Conservation (phyloP, 2,329 filamentous ascomycete genomes). For the Biscogniauxia marginata region DNA sequence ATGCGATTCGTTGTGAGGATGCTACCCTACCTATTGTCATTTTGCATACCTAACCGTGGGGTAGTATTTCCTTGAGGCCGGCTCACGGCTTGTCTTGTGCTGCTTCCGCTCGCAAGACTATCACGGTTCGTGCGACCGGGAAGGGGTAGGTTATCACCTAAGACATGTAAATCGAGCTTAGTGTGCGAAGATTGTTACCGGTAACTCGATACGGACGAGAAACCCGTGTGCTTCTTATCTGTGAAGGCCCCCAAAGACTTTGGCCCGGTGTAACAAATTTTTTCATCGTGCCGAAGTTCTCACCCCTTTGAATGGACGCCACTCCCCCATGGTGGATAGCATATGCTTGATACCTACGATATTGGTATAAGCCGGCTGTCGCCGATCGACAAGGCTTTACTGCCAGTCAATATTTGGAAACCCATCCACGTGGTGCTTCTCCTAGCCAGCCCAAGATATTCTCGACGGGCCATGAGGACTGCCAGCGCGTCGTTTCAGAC, state of each 20-base stretch:
- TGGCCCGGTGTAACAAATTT: background rate
- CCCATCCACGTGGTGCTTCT: background rate
- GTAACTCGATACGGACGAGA: background rate
- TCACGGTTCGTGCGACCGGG: background rate
- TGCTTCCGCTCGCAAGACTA: background rate
- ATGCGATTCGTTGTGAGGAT: background rate
- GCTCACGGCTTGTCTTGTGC: background rate
- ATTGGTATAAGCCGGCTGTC: background rate
- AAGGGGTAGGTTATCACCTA: background rate
- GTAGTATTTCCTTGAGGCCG: background rate
- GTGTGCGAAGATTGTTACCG: background rate
- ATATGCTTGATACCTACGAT: background rate
- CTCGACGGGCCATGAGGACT: background rate
- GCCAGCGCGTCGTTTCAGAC: background rate
- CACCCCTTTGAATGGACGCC: background rate
- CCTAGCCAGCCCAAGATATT: background rate
- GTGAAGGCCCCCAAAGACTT: background rate
- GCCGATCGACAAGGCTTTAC: background rate
- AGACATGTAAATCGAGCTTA: background rate
- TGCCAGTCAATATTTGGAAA: background rate
- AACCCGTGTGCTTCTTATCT: background rate
- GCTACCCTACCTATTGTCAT: background rate
- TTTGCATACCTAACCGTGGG: background rate
- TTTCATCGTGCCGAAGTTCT: background rate
- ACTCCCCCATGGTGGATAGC: background rate